A percentile compares a stretch with the other conserved stretches of the same genome.
phyloP scores from a whole-genome alignment of 345 rosid species.

The Bruguiera parviflora region DNA sequence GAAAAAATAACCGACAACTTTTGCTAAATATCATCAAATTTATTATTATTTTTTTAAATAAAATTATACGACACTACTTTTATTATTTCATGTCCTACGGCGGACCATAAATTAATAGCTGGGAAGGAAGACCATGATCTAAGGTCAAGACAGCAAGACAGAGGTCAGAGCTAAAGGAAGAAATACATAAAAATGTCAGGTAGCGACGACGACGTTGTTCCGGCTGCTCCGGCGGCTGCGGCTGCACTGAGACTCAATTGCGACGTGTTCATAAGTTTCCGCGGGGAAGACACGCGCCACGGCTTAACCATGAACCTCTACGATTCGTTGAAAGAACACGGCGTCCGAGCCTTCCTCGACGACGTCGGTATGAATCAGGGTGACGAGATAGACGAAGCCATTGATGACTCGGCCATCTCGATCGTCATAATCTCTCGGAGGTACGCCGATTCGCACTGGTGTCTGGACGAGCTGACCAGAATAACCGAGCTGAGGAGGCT shows the following conservation, averaged over 20 bases:
- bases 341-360: slow-evolving; percentile 40
- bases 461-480: slow-evolving; percentile 45
- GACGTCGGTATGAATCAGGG: slow-evolving; percentile 42
- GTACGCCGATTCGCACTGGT: slow-evolving; percentile 47
- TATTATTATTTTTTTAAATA: no score
- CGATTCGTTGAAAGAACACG: slow-evolving; percentile 12
- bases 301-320: slow-evolving; percentile 32
- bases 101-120: no score
- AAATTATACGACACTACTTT: no score
- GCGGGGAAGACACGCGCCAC: slow-evolving; percentile 50
- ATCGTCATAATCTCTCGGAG: slow-evolving; percentile 35
- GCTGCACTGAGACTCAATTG: slow-evolving; percentile 33
- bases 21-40: no score
- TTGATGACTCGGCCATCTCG: slow-evolving; percentile 51
- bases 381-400: slow-evolving; percentile 40
- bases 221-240: slow-evolving; percentile 11
- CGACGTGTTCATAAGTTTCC: slow-evolving; percentile 59
- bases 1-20: no score
- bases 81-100: no score
- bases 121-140: no score
- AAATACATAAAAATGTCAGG: no score
- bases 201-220: neutral
- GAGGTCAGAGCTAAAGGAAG: no score
- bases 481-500: slow-evolving; percentile 35
- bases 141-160: no score